Evolutionary conservation across 768 basidiomycete species (phyloP), one percentile per base, ranked within the genome.

Genomic region (Strobilomyces dryophilus): DNA sequence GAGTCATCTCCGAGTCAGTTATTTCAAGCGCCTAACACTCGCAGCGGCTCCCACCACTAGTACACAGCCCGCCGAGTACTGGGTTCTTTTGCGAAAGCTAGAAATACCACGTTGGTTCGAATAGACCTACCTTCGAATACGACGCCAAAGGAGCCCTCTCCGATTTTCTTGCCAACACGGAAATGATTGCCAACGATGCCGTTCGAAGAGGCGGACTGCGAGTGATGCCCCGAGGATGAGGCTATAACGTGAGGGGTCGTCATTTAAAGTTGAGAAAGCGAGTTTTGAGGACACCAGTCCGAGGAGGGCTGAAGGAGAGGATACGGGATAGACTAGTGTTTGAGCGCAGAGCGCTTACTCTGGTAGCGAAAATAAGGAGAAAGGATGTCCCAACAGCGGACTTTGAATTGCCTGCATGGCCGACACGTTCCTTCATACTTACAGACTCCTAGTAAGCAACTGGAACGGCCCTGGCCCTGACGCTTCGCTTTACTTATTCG

Each of bases 131-230:
- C 87, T 81, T 98, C 87, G 73, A 97, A 92, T 57, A 98, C 88
- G 60, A 98, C 95, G 64, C 95, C 95, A 69, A 99, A 99, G n/a
- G 88, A 91, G 47, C 95, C 95, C 74, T 99, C 95, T 45, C 95
- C 95, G 69, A 98, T 95, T 84, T 98, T 98, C 81, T 95, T 94
- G 47, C 95, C 95, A 47, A 98, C 94, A 58, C 89, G 81, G 67
- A 83, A 91, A 68, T 89, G 83, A 63, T 77, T 83, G 40, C 89
- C 89, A 53, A 91, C 85, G 69, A 91, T 82, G 62, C 87, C 83
- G 70, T 84, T 87, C 37, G 73, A 78, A 27, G 80, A 76, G 45
- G 82, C 74, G 44, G 83, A 78, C 64, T 83, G 81, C 17, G 82
- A 79, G 47, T 81, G 83, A 71, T 87, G 85, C 20, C 74, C 74